Percentiles rank a stretch among this genome's conserved stretches.
Conservation (phyloP, 2,329 filamentous ascomycete species). For the Aspergillus japonicus region DNA sequence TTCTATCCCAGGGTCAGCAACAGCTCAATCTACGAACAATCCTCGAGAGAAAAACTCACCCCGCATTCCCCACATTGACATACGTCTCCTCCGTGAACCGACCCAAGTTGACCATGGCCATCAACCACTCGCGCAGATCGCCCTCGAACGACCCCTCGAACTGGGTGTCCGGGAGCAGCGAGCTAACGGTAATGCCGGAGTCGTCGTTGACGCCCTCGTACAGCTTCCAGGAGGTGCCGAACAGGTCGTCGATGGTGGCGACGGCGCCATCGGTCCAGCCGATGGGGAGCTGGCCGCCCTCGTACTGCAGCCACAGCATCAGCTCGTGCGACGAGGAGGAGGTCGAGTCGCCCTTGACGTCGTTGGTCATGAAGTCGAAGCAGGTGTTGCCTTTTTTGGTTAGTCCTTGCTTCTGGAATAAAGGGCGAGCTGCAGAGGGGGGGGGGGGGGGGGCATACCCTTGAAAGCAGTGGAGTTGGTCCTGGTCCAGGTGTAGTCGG, state of each 20-base stretch:
- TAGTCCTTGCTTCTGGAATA: neutral
- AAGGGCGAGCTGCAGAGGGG: too few species aligned
- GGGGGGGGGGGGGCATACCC: constrained; percentile 20
- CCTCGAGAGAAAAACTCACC: constrained; percentile 19
- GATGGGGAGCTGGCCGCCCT: constrained; percentile 48
- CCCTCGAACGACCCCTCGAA: constrained; percentile 41
- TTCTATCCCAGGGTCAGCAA: constrained; percentile 5
- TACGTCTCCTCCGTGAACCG: constrained; percentile 39
- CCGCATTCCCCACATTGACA: constrained; percentile 47
- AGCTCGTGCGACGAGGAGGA: constrained; percentile 41
- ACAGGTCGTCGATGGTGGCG: constrained; percentile 38
- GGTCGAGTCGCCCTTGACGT: constrained; percentile 45
- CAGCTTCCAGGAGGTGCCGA: constrained; percentile 43
- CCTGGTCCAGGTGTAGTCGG: constrained; percentile 42
- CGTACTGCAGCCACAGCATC: constrained; percentile 49
- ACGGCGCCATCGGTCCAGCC: constrained; percentile 38
- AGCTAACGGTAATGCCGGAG: constrained; percentile 46
- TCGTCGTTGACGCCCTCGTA: constrained; percentile 45
- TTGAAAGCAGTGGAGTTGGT: constrained; percentile 45
- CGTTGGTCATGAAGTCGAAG: constrained; percentile 48
- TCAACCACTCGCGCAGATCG: constrained; percentile 46
- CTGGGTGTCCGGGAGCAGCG: constrained; percentile 38
- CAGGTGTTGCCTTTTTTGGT: constrained; percentile 33
- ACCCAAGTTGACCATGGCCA: constrained; percentile 38
- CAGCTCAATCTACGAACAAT: neutral